A percentile compares a stretch with the other conserved stretches of the same genome.
Evolutionary conservation across 2,329 filamentous ascomycete species (phyloP).

Genomic region (Pseudocercospora fijiensis): DNA sequence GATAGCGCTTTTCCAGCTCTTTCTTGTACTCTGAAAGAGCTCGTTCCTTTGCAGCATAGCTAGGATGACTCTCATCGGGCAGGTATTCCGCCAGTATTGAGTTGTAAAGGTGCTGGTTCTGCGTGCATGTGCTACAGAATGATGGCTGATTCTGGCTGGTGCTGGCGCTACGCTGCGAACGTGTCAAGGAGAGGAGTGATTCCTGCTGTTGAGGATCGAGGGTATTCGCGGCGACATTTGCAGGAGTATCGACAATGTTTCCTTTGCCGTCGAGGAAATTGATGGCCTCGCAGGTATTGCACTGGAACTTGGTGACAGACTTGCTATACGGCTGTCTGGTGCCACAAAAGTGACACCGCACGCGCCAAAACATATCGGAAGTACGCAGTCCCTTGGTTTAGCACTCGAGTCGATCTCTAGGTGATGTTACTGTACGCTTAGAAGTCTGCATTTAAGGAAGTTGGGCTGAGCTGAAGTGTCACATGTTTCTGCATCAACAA

Average conservation of each 20-base stretch:
- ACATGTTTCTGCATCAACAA: neutral
- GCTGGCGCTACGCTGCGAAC: constrained; percentile 35
- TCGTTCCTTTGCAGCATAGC: constrained; percentile 67
- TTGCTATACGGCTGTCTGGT: constrained; percentile 61
- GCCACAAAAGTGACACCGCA: constrained; percentile 79
- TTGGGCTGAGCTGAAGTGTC: neutral
- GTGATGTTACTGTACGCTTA: neutral
- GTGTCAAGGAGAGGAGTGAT: constrained; percentile 30
- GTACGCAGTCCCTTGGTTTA: neutral
- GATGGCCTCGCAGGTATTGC: constrained; percentile 74
- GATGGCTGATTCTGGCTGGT: constrained; percentile 43
- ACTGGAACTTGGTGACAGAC: constrained; percentile 68
- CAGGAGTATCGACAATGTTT: constrained; percentile 83
- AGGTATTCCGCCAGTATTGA: constrained; percentile 78
- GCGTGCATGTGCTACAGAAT: constrained; percentile 76
- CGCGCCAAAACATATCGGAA: constrained; percentile 30
- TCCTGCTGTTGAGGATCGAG: neutral
- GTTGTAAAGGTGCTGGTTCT: constrained; percentile 83
- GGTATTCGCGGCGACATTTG: constrained; percentile 45
- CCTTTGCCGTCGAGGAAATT: constrained; percentile 92
- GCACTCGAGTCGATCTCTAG: neutral
- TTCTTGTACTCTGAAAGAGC: constrained; percentile 68
- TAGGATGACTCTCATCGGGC: constrained; percentile 62
- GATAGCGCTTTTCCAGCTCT: constrained; percentile 77
- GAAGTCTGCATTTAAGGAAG: neutral